Percentiles rank a stretch among this genome's conserved stretches.
phyloP scores from a whole-genome alignment of 805 yeast species.

The Grigorovia transvaalensis region DNA sequence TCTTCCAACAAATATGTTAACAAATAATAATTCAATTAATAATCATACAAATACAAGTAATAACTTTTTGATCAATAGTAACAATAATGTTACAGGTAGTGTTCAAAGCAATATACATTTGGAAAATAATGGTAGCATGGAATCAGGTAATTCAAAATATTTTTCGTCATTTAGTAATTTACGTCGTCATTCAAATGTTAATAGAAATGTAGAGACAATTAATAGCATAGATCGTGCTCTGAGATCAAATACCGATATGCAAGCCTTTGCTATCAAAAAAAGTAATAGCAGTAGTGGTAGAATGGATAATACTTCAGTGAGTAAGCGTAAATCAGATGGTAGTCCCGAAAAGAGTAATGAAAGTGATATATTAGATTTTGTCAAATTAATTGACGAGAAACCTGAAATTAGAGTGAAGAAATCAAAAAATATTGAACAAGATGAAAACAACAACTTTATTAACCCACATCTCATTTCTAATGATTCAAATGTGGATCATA shows the following conservation, averaged over 20 bases:
- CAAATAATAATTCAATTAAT: conserved; percentile 1
- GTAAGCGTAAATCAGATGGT: neutral
- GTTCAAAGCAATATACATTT: conserved; percentile 47
- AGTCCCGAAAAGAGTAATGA: neutral
- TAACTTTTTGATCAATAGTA: conserved; percentile 6
- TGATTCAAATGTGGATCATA: conserved; percentile 15
- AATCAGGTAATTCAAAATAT: conserved; percentile 39
- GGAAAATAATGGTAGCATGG: conserved; percentile 47
- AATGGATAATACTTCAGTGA: neutral
- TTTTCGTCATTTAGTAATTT: conserved; percentile 68
- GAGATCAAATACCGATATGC: neutral
- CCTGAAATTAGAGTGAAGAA: conserved; percentile 35
- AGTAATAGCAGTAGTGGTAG: neutral
- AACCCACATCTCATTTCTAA: neutral
- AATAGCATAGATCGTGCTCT: conserved; percentile 7
- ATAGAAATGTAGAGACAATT: conserved; percentile 13
- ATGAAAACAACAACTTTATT: neutral
- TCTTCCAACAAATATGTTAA: neutral
- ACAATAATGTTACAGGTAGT: conserved; percentile 12
- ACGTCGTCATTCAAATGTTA: conserved; percentile 38
- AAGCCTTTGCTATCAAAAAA: neutral
- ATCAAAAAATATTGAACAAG: neutral
- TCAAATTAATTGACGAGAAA: conserved; percentile 57
- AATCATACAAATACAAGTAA: conserved; percentile 13
- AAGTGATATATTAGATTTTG: conserved; percentile 58